Conservation (phyloP, 441 rosid species). For the Adansonia rubrostipa region DNA sequence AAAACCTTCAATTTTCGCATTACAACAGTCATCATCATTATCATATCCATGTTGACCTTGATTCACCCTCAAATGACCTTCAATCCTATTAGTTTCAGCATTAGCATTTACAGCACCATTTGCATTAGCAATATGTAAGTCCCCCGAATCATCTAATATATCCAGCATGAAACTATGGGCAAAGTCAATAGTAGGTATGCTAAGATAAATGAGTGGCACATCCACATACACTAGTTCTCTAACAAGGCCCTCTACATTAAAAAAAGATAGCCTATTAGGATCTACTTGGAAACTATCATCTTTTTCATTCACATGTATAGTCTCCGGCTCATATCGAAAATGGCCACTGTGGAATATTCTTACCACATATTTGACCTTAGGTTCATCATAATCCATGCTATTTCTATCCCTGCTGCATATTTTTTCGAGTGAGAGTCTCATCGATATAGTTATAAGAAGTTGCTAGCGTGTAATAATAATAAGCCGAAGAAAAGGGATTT, state of each 20-base stretch:
- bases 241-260: neutral
- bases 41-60: neutral
- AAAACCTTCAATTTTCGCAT: neutral
- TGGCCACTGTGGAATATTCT: neutral
- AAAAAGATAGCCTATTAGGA: neutral
- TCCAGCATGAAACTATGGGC: neutral
- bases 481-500: slow-evolving; percentile 25
- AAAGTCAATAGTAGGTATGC: neutral
- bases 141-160: neutral
- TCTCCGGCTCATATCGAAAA: neutral
- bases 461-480: slow-evolving; percentile 1
- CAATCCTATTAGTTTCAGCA: neutral
- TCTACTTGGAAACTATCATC: neutral
- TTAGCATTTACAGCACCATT: neutral
- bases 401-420: no score
- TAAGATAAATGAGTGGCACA: neutral
- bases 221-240: neutral
- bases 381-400: neutral
- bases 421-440: no score
- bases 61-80: neutral
- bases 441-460: no score
- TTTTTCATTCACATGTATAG: neutral
- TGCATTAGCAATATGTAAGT: neutral
- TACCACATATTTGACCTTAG: neutral
- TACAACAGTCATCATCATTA: neutral